Evolutionary conservation across 192 early-diverging fungal species (phyloP), one percentile per base, ranked within the genome.

Genomic region (Nowakowskiella sp.): DNA sequence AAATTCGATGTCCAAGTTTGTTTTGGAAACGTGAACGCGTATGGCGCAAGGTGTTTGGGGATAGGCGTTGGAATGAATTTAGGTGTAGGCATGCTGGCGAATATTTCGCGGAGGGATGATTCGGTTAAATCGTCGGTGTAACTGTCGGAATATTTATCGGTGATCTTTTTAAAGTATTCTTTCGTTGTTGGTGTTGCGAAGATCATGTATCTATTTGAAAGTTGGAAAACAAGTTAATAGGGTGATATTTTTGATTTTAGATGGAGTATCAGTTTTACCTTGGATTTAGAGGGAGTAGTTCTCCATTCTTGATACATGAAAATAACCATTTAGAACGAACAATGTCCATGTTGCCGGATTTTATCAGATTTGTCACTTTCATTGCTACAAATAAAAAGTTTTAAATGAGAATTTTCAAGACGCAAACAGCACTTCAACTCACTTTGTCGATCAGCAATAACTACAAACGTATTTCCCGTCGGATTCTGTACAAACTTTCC

Each of bases 61-160:
- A n/a, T n/a, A n/a, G n/a, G n/a, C n/a, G n/a, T n/a, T n/a, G n/a
- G n/a, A n/a, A n/a, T n/a, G n/a, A n/a, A n/a, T n/a, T n/a, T n/a
- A n/a, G n/a, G n/a, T n/a, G n/a, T n/a, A n/a, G n/a, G n/a, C n/a
- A n/a, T n/a, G n/a, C n/a, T n/a, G n/a, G n/a, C n/a, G n/a, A n/a
- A n/a, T n/a, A n/a, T n/a, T n/a, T n/a, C n/a, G n/a, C n/a, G n/a
- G n/a, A n/a, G n/a, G n/a, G n/a, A n/a, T n/a, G n/a, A n/a, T n/a
- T n/a, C n/a, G n/a, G 68, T 73, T 0, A 85, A 53, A 10, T 78
- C 71, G 22, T 84, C 78, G 0, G 63, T 73, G 54, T 76, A 90
- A 21, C 73, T 77, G 53, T 90, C 88, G 3, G 85, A 77, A 44
- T 50, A 90, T 42, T 68, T 42, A 63, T 90, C 88, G 50, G 84